Conservation (phyloP, 805 yeast genomes). For the Yarrowia porcina region DNA sequence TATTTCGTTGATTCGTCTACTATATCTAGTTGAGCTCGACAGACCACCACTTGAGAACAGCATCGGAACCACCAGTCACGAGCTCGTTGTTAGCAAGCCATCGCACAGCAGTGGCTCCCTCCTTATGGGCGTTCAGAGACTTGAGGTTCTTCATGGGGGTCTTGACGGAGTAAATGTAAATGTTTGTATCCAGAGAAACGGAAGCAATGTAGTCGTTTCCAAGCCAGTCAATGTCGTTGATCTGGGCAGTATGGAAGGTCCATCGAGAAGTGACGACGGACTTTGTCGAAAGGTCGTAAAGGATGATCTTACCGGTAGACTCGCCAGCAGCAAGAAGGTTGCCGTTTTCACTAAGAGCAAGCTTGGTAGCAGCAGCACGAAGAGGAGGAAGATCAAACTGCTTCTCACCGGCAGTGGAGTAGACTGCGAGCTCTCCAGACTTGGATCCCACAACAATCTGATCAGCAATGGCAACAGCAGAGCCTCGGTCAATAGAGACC, state of each 20-base stretch:
- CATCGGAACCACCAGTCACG: slow-evolving; percentile 76
- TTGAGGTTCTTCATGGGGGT: slow-evolving; percentile 77
- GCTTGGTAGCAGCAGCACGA: slow-evolving; percentile 60
- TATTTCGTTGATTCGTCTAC: not conserved
- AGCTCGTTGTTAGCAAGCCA: slow-evolving; percentile 58
- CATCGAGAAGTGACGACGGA: slow-evolving; percentile 74
- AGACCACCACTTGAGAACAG: slow-evolving; percentile 72
- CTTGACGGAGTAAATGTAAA: slow-evolving; percentile 74
- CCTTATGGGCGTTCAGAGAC: slow-evolving; percentile 77
- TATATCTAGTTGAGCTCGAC: slow-evolving; percentile 31
- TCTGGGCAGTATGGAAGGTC: slow-evolving; percentile 89
- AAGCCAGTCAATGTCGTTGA: slow-evolving; percentile 74
- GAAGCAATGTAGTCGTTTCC: slow-evolving; percentile 72
- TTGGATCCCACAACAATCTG: slow-evolving; percentile 50
- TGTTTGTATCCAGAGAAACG: slow-evolving; percentile 79
- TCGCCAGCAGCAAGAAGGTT: slow-evolving; percentile 80
- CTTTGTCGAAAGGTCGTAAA: slow-evolving; percentile 56
- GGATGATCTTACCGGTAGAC: slow-evolving; percentile 75
- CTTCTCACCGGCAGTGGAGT: slow-evolving; percentile 1
- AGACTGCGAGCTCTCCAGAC: slow-evolving; percentile 16
- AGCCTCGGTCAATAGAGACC: slow-evolving; percentile 42
- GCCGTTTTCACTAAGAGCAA: slow-evolving; percentile 69
- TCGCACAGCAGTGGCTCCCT: slow-evolving; percentile 70
- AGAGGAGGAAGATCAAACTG: slow-evolving; percentile 42
- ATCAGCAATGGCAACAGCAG: slow-evolving; percentile 47